phyloP scores from a whole-genome alignment of 2,329 filamentous ascomycete genomes.

The Chaetoscypha palmicola region DNA sequence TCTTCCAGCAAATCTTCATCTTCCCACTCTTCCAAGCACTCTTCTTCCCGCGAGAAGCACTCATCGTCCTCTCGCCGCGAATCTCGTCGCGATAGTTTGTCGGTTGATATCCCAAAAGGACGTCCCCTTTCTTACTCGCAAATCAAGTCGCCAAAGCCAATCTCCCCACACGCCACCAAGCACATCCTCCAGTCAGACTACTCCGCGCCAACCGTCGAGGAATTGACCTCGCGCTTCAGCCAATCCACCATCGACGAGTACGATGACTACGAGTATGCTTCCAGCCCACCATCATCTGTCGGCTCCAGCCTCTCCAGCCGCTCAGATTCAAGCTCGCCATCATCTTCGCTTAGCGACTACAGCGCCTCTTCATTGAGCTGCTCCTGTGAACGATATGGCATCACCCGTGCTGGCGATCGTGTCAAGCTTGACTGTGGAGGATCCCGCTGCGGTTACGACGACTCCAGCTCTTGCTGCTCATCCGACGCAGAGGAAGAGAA shows the following conservation, averaged over 20 bases:
- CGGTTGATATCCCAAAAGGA: constrained; percentile 73
- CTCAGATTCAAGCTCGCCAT: constrained; percentile 68
- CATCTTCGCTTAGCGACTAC: constrained; percentile 61
- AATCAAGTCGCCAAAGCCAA: constrained; percentile 86
- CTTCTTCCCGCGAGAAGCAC: constrained; percentile 35
- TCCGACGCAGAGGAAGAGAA: constrained; percentile 52
- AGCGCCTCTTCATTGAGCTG: constrained; percentile 77
- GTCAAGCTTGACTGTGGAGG: constrained; percentile 96
- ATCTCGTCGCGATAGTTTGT: constrained; percentile 37
- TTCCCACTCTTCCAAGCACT: constrained; percentile 37
- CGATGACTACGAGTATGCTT: constrained; percentile 47
- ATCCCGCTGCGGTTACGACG: constrained; percentile 74
- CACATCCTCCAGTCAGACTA: constrained; percentile 81
- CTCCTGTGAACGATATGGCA: constrained; percentile 93
- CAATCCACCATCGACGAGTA: constrained; percentile 49
- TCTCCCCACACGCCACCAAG: constrained; percentile 79
- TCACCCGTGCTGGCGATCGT: constrained; percentile 85
- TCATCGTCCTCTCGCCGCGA: constrained; percentile 38
- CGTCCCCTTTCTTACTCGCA: constrained; percentile 80
- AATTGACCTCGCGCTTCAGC: constrained; percentile 70
- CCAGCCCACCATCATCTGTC: constrained; percentile 58
- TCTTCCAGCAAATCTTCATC: constrained; percentile 27
- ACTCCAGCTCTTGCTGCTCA: constrained; percentile 64
- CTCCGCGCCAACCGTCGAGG: constrained; percentile 65
- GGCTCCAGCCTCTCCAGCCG: constrained; percentile 65